Base-by-base conservation (phyloP, 345 rosid genomes). In the Hirschfeldia incana region DNA sequence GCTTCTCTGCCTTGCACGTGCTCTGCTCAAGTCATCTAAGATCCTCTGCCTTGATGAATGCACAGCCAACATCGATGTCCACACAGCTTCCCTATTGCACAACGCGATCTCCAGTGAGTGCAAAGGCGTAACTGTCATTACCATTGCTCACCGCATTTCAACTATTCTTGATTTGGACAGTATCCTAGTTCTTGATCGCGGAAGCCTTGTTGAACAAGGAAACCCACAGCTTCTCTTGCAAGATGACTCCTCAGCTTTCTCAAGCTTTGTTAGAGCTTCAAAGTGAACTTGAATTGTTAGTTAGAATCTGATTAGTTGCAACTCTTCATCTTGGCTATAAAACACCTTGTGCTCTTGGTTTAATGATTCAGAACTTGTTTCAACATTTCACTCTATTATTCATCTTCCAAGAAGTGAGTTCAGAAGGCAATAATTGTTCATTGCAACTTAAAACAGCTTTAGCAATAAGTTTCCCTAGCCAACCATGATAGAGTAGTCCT, bases 31-130 rank as follows among this genome's bases (percentile, higher is more conserved):
- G 87, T 91, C 90, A 65, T 89, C 95, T 2, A 92, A 89, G 92
- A 89, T 94, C 61, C 88, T 94, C 34, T 94, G 97, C 83, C 85
- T 94, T 83, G 98, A 94, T 73, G 98, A 94, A 83, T 94, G 98
- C 86, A 91, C 97, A 0, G 97, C 97, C 16, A 91, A 86, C 76
- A 73, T 94, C 4, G 98, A 94, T 82, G 75, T 82, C 46, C 87
- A 81, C 81, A 91, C 98, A 66, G 89, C 97, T 73, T 89, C 93
- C 44, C 44, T 89, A 11, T 84, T 92, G 53, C 94, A 92, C 44
- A 87, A 82, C 81, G 76, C 97, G 15, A 87, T 92, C 84, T 86
- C 90, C 9, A 85, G 79, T 4, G 92, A 85, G 76, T 91, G 97
- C 83, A 81, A 73, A 81, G 95, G 95, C 60, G 76, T 85, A 75